Evolutionary conservation across 345 rosid species (phyloP).

Genomic region (Citrus mangshanensis): DNA sequence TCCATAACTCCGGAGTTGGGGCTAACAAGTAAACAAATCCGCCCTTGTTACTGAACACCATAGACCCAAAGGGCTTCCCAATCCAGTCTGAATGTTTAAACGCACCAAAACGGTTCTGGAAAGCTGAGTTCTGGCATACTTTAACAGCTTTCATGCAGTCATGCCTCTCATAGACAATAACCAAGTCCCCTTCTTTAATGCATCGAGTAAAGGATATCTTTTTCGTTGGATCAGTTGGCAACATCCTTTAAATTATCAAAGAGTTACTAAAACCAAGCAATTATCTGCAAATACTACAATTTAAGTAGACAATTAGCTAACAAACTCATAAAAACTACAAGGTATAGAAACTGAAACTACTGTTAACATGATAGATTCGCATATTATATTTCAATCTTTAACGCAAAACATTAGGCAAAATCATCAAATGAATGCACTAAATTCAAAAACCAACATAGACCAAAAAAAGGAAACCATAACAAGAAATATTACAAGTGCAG

Average conservation of each 20-base stretch:
- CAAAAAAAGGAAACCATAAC: no score
- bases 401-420: not conserved
- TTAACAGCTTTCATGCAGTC: slow-evolving; percentile 78
- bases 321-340: no score
- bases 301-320: slow-evolving; percentile 5
- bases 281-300: slow-evolving; percentile 8
- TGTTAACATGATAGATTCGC: no score
- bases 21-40: slow-evolving; percentile 75
- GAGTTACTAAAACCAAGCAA: not conserved
- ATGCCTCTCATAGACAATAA: slow-evolving; percentile 78
- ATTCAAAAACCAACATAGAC: no score
- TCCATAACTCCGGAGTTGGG: slow-evolving; percentile 95
- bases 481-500: not conserved
- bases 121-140: slow-evolving; percentile 52
- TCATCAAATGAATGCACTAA: not conserved
- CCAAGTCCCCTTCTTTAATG: slow-evolving; percentile 72
- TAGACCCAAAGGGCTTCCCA: slow-evolving; percentile 90
- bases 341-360: no score
- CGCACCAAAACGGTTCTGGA: slow-evolving; percentile 86
- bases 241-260: slow-evolving; percentile 34
- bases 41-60: slow-evolving; percentile 84
- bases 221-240: slow-evolving; percentile 46
- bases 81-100: slow-evolving; percentile 93
- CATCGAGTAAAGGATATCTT: slow-evolving; percentile 52
- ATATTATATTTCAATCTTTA: no score